Conservation (phyloP, 768 basidiomycete species). For the Tricholoma saponaceum region DNA sequence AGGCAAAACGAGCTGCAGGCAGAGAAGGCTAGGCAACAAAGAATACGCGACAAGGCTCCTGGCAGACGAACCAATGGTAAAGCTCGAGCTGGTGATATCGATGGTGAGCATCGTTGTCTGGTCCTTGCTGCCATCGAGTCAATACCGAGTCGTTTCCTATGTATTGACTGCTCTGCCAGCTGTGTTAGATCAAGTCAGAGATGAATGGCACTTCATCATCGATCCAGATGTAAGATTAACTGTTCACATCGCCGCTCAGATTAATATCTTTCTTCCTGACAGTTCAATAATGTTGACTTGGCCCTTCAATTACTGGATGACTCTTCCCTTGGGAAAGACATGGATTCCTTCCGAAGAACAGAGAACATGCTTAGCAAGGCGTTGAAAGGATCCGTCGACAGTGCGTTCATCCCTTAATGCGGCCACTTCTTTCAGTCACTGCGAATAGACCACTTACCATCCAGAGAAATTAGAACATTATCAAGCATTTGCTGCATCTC, state of each 20-base stretch:
- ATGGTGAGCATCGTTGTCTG: constrained; percentile 47
- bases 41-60: constrained; percentile 65
- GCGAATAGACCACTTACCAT: neutral
- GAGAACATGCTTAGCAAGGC: constrained; percentile 77
- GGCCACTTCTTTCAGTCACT: neutral
- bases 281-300: constrained; percentile 95
- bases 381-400: constrained; percentile 84
- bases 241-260: neutral
- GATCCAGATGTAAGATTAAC: constrained; percentile 63
- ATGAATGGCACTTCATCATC: constrained; percentile 87
- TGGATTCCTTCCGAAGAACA: constrained; percentile 71
- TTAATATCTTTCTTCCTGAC: neutral
- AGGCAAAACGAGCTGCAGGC: constrained; percentile 58
- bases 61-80: constrained; percentile 49
- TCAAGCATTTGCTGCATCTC: constrained; percentile 89
- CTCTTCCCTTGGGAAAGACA: constrained; percentile 66
- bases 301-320: constrained; percentile 87
- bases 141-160: constrained; percentile 1
- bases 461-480: constrained; percentile 64
- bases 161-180: constrained; percentile 37
- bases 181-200: constrained; percentile 79
- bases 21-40: constrained; percentile 62
- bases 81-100: constrained; percentile 75
- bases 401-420: constrained; percentile 38
- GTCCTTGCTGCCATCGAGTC: neutral